These are phyloP conservation scores for Clitoria ternatea DNA, from an alignment of 306 rosid species.

Conservation along the genomic window DNA sequence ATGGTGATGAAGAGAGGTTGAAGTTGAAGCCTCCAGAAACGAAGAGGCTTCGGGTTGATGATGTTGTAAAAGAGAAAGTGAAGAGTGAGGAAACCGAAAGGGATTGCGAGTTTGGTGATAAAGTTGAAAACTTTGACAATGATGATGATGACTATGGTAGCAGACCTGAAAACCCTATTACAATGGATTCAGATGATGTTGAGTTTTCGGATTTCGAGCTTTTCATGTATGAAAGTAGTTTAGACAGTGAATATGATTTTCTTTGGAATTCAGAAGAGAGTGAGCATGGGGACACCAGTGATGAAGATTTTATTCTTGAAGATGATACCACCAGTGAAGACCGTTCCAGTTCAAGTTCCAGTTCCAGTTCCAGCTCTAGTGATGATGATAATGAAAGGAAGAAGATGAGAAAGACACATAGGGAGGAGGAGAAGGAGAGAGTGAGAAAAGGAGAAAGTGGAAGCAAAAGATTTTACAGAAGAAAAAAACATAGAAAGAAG, in stretches of 20 bases:
- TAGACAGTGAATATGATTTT: neutral
- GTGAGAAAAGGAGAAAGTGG: neutral
- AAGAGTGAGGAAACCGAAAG: neutral
- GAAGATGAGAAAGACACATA: neutral
- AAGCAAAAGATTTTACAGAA: neutral
- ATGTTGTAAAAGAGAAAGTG: neutral
- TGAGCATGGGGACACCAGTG: neutral
- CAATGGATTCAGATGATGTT: neutral
- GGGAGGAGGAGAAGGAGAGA: neutral
- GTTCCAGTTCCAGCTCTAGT: no score
- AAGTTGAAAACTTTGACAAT: neutral
- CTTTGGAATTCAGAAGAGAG: neutral
- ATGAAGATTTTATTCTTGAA: slow-evolving; percentile 16
- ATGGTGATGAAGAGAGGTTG: neutral
- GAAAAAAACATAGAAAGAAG: neutral
- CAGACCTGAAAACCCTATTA: neutral
- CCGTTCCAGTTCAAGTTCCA: no score
- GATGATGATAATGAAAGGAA: neutral
- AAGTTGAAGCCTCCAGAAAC: neutral
- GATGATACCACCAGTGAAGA: neutral
- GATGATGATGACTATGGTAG: neutral
- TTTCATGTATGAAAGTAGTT: neutral
- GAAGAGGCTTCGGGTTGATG: neutral
- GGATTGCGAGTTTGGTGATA: neutral
- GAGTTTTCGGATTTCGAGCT: neutral